These are phyloP conservation scores for Obelidium mucronatum DNA, from an alignment of 192 early-diverging fungal genomes.

Conservation along the genomic window DNA sequence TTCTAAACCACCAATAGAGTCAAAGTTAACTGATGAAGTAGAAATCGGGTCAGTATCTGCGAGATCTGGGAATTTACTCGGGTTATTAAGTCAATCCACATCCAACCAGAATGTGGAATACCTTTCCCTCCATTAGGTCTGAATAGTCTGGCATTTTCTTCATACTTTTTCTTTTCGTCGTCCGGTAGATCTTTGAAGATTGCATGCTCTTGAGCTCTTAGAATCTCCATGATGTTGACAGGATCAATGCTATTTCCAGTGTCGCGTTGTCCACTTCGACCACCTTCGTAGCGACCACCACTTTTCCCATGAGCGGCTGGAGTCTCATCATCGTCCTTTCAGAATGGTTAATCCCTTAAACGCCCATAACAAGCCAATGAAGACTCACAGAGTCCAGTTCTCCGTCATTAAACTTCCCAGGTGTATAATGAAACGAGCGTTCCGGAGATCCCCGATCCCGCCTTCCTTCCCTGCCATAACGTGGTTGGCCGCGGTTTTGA, in stretches of 20 bases:
- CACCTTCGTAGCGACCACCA: conserved; percentile 9
- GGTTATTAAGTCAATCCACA: background rate
- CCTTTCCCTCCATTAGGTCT: conserved; percentile 25
- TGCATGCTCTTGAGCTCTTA: conserved; percentile 25
- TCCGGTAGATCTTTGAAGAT: conserved; percentile 37
- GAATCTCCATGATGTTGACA: conserved; percentile 33
- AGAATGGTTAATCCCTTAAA: background rate
- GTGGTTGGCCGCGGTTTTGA: too few species aligned
- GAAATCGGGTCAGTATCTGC: conserved; percentile 31
- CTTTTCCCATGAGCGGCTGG: conserved; percentile 8
- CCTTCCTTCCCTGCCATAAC: background rate
- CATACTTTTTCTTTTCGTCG: conserved; percentile 31
- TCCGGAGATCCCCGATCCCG: conserved; percentile 6
- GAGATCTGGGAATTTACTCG: conserved; percentile 29
- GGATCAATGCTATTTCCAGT: conserved; percentile 23
- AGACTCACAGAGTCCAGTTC: conserved; percentile 18
- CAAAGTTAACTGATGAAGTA: conserved; percentile 40
- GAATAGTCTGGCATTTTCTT: conserved; percentile 30
- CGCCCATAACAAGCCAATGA: background rate
- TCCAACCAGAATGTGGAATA: background rate
- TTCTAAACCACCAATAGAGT: conserved; percentile 51
- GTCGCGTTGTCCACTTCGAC: background rate
- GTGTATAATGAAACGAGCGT: background rate
- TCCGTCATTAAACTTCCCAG: background rate
- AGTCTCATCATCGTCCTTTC: conserved; percentile 2